phyloP scores from a whole-genome alignment of 352 stramenopile genomes.

The Hyaloperonospora brassicae region DNA sequence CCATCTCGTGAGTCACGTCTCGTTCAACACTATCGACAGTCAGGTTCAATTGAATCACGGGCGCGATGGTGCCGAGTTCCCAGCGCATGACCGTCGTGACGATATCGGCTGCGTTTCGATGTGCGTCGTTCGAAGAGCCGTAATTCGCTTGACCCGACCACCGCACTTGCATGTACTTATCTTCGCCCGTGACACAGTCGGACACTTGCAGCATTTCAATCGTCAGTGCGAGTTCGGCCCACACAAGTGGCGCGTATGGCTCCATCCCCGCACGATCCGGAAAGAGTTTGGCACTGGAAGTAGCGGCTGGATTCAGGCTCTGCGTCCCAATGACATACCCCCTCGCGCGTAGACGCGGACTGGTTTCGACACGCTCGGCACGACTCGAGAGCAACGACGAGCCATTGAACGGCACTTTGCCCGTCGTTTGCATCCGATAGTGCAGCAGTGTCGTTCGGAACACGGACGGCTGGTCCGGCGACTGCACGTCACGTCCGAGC shows the following conservation, averaged over 20 bases:
- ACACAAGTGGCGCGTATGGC: slow-evolving; percentile 27
- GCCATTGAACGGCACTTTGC: slow-evolving; percentile 8
- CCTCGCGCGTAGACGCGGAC: slow-evolving; percentile 10
- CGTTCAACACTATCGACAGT: slow-evolving; percentile 10
- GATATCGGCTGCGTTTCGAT: slow-evolving; percentile 41
- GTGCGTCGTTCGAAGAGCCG: slow-evolving; percentile 36
- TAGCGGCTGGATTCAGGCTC: slow-evolving; percentile 35
- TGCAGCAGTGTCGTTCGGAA: slow-evolving; percentile 43
- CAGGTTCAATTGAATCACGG: slow-evolving; percentile 24
- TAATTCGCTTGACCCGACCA: slow-evolving; percentile 48
- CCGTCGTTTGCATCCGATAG: slow-evolving; percentile 35
- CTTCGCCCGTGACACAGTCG: slow-evolving; percentile 18
- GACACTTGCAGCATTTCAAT: slow-evolving; percentile 39
- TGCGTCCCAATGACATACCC: slow-evolving; percentile 47
- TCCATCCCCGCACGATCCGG: slow-evolving; percentile 27
- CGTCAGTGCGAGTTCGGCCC: slow-evolving; percentile 35
- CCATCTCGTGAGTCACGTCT: too few species aligned
- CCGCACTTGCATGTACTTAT: slow-evolving; percentile 31
- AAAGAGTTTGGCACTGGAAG: slow-evolving; percentile 24
- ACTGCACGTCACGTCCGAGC: slow-evolving; percentile 39
- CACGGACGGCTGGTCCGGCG: slow-evolving; percentile 28
- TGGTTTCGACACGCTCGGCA: slow-evolving; percentile 2
- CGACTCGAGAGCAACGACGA: slow-evolving; percentile 4
- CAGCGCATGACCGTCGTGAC: slow-evolving; percentile 40
- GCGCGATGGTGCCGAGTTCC: slow-evolving; percentile 39